Evolutionary conservation across 2,329 filamentous ascomycete genomes (phyloP).

Genomic region (Neurospora sp.): DNA sequence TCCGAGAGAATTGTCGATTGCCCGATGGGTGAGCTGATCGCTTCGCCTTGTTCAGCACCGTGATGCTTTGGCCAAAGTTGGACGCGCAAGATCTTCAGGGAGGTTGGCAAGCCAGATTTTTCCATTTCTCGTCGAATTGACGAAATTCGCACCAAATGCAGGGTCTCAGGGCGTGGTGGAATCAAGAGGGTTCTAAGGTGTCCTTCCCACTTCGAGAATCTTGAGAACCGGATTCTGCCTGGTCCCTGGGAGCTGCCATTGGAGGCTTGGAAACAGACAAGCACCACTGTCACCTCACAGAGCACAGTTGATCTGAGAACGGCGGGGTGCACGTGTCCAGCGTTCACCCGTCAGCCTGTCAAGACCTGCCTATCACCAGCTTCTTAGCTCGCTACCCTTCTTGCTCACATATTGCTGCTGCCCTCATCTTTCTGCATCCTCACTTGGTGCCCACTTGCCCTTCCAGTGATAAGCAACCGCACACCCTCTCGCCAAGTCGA

Average conservation of each 20-base stretch:
- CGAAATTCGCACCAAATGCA: background rate
- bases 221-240: background rate
- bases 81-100: background rate
- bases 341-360: background rate
- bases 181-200: background rate
- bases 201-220: background rate
- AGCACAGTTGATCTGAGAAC: background rate
- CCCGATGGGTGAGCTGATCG: background rate
- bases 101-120: background rate
- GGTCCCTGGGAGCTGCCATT: constrained; percentile 2
- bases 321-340: constrained; percentile 3
- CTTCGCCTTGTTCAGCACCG: background rate
- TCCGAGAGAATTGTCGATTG: background rate
- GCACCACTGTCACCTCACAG: background rate
- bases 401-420: background rate
- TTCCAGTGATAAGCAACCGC: background rate
- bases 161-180: background rate
- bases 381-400: background rate
- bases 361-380: background rate
- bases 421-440: background rate
- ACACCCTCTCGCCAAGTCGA: background rate
- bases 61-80: background rate
- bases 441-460: background rate
- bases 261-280: background rate
- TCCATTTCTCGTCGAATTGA: background rate